Base-by-base conservation (phyloP, 148 eudicot species). In the Oxyria digyna region DNA sequence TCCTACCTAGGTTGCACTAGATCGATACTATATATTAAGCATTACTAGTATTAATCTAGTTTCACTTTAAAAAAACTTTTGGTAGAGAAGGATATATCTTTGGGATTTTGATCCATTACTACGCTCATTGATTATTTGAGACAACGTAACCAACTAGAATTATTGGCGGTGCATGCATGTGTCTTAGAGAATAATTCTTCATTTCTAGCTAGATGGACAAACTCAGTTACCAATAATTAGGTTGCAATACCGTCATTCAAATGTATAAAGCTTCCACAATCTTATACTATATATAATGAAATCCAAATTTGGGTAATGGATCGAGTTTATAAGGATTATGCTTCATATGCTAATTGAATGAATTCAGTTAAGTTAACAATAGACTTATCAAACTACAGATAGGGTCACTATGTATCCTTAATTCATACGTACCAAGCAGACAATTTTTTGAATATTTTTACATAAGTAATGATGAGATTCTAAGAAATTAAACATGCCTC, bases 81-180 rank as follows among this genome's bases (percentile, higher is more conserved):
- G 9, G 18, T 59, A 59, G 17, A n/a, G 18, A 59, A 59, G 65
- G n/a, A n/a, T n/a, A n/a, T n/a, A 59, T 59, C 65, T 31, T 59
- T 0, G n/a, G 7, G 63, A 55, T 59, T 59, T 14, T 59, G 65
- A 59, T 31, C 65, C 37, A 27, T 27, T 29, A 59, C 65, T 35
- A 35, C 38, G 4, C 38, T 35, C 38, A 11, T 27, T 59, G 13
- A 26, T 54, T 55, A 24, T 13, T 11, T 27, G 32, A 24, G 63
- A 55, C 33, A 55, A 55, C 63, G 38, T 35, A 2, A 35, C 38
- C 37, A 59, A 1, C 65, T 59, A 59, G 38, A 27, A 59, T 59
- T 59, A 26, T 31, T 31, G 65, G 31, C 33, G 33, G 2, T 14
- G 13, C 0, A 3, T 55, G 33, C 26, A 49, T 20, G 57, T 52